These are phyloP conservation scores for Simplicillium sp. DNA, from an alignment of 2,329 filamentous ascomycete species.

Conservation along the genomic window DNA sequence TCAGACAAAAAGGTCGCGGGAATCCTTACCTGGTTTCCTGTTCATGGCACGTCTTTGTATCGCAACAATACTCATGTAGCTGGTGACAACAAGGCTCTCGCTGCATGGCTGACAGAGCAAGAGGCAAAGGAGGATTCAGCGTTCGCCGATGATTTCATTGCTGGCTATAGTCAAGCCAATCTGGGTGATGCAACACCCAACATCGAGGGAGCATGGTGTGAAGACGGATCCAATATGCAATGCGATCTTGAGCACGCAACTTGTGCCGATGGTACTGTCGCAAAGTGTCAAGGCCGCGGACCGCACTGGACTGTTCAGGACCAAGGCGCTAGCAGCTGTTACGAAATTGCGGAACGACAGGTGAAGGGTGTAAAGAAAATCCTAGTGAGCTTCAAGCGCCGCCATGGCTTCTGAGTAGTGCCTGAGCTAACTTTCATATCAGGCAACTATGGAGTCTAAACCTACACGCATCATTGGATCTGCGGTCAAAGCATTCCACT, in stretches of 20 bases:
- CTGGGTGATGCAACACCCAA: conserved; percentile 90
- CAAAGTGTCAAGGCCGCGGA: conserved; percentile 65
- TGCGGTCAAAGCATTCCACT: conserved; percentile 72
- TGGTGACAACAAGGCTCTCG: conserved; percentile 95
- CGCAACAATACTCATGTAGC: conserved; percentile 86
- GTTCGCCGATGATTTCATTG: conserved; percentile 59
- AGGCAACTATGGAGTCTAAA: conserved; percentile 39
- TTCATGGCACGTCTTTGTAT: conserved; percentile 84
- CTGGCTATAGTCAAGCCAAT: conserved; percentile 85
- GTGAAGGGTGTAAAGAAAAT: conserved; percentile 43
- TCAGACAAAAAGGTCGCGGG: conserved; percentile 70
- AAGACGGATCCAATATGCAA: conserved; percentile 66
- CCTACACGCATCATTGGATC: conserved; percentile 47
- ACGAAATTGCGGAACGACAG: conserved; percentile 67
- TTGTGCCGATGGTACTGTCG: conserved; percentile 59
- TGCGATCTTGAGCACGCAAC: conserved; percentile 78
- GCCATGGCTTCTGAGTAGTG: conserved; percentile 22
- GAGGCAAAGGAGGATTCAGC: conserved; percentile 46
- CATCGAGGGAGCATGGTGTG: conserved; percentile 77
- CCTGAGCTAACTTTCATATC: conserved; percentile 14
- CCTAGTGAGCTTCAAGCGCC: too few species aligned
- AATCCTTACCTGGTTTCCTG: conserved; percentile 81
- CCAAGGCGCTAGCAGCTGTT: conserved; percentile 63
- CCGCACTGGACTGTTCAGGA: conserved; percentile 59
- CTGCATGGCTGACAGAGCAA: conserved; percentile 74